A percentile compares a stretch with the other conserved stretches of the same genome.
These are phyloP conservation scores for Termitomyces eurrhizus DNA, from an alignment of 768 basidiomycete genomes.

Conservation along the genomic window DNA sequence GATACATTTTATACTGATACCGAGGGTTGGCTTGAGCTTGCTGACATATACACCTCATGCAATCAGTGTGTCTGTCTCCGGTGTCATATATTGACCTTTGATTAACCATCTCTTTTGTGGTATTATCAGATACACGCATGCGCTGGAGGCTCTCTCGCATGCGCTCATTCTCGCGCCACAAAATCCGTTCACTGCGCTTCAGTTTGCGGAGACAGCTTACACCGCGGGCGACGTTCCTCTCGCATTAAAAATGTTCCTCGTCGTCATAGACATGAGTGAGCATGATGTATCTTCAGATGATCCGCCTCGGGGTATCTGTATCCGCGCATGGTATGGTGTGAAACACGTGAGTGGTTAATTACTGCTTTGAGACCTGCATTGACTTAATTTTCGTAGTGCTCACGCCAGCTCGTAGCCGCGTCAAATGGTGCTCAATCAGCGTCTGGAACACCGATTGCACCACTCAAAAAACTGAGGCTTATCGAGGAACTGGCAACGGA, in stretches of 20 bases:
- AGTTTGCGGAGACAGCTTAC: slow-evolving; percentile 86
- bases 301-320: slow-evolving; percentile 49
- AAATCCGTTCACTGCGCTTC: slow-evolving; percentile 81
- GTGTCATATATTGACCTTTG: not conserved
- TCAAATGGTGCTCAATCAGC: slow-evolving; percentile 37
- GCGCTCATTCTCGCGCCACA: slow-evolving; percentile 79
- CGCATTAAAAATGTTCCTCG: slow-evolving; percentile 75
- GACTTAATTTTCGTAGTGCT: slow-evolving; percentile 39
- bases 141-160: slow-evolving; percentile 77
- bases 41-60: slow-evolving; percentile 72
- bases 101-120: not conserved
- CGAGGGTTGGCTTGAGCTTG: slow-evolving; percentile 86
- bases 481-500: slow-evolving; percentile 76
- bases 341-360: slow-evolving; percentile 58
- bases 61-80: slow-evolving; percentile 53
- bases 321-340: slow-evolving; percentile 81
- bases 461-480: slow-evolving; percentile 42
- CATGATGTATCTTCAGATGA: slow-evolving; percentile 40
- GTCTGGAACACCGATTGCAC: slow-evolving; percentile 55
- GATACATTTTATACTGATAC: slow-evolving; percentile 88
- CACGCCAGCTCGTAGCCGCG: slow-evolving; percentile 48
- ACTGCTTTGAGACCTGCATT: not conserved
- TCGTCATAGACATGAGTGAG: slow-evolving; percentile 76
- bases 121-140: slow-evolving; percentile 56
- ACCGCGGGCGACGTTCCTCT: slow-evolving; percentile 71